These are phyloP conservation scores for Penicillium sp. DNA, from an alignment of 2,329 filamentous ascomycete species.

Conservation along the genomic window DNA sequence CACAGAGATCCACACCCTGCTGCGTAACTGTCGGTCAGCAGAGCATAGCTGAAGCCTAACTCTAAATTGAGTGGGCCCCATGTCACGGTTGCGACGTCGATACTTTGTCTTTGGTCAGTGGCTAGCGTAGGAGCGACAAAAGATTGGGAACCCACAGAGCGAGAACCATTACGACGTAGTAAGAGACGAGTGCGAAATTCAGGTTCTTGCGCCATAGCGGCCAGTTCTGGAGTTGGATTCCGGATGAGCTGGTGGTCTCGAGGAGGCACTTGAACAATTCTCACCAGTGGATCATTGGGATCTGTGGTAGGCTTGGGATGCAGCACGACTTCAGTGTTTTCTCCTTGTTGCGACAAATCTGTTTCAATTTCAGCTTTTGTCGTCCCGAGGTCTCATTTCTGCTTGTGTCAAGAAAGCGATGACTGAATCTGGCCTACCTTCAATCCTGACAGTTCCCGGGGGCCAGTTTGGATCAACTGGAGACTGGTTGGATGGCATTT, in stretches of 20 bases:
- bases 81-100: constrained; percentile 43
- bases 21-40: constrained; percentile 50
- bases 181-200: constrained; percentile 28
- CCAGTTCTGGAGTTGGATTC: constrained; percentile 20
- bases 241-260: not conserved
- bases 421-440: constrained; percentile 5
- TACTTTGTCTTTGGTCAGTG: not conserved
- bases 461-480: constrained; percentile 21
- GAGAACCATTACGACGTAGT: constrained; percentile 31
- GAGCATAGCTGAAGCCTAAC: constrained; percentile 44
- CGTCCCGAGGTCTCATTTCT: no score
- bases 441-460: constrained; percentile 21
- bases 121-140: not conserved
- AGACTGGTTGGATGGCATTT: not conserved
- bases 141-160: constrained; percentile 20
- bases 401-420: not conserved
- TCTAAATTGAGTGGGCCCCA: constrained; percentile 48
- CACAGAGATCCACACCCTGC: constrained; percentile 45
- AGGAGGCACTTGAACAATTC: not conserved
- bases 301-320: constrained; percentile 28
- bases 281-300: constrained; percentile 31
- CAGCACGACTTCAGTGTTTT: constrained; percentile 16
- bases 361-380: not conserved
- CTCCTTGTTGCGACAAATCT: constrained; percentile 5
- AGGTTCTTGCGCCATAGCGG: constrained; percentile 26